Base-by-base conservation (phyloP, 352 stramenopile genomes). In the Globisporangium solare region DNA sequence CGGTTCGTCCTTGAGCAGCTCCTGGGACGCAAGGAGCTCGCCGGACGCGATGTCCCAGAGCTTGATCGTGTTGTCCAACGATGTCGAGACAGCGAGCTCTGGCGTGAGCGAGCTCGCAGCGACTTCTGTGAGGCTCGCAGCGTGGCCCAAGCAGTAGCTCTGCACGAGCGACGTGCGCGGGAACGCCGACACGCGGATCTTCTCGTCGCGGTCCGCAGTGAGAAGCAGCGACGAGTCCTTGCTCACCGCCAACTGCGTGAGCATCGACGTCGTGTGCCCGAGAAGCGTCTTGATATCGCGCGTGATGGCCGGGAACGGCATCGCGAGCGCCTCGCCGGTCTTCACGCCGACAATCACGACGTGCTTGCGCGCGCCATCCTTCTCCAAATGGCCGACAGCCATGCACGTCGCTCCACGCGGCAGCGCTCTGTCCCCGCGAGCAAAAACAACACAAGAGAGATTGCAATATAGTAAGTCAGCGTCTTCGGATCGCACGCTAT, bases 221-320 rank as follows among this genome's bases (percentile, higher is more conserved):
- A 95, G 64, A 22, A 94, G 61, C 57, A 89, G 58, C 48, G 61
- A 67, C 51, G 69, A 79, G 56, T 89, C 65, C 49, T 55, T 54
- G 41, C 74, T 86, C 17, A 86, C 59, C 11, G 72, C 70, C 57
- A 94, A 66, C 65, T 86, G 69, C 47, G 83, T 91, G 68, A 94
- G 76, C 79, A 94, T 94, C 21, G 85, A 94, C 51, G 85, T 93
- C 39, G 85, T 94, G 72, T 94, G 85, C 46, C 77, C 78, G 53
- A 94, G 58, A 40, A 94, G 66, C 54, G 71, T 86, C 76, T 88
- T 89, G 42, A 82, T 56, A 50, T 88, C 79, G 41, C 79, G 68
- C 21, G 68, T 57, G 17, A 91, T 67, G 60, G 89, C 72, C 4
- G 79, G 84, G 64, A 94, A 87, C 2, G 81, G 84, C 60, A 89